phyloP scores from a whole-genome alignment of 208 protist genomes.

The Wallacemonas sp. region DNA sequence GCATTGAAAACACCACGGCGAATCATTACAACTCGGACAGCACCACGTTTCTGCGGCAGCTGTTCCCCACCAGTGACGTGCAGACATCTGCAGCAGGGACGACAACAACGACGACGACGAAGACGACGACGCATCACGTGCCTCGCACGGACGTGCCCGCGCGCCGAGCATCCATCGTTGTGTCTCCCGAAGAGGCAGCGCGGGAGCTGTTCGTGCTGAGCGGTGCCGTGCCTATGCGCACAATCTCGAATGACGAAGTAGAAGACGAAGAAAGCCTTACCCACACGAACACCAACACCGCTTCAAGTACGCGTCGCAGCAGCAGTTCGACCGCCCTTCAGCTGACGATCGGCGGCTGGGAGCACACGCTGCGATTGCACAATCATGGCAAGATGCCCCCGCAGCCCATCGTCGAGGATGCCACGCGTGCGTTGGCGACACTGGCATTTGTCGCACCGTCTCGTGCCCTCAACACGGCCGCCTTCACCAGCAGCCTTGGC shows the following conservation, averaged over 20 bases:
- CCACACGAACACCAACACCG: no score
- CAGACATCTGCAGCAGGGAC: neutral
- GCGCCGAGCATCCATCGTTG: neutral
- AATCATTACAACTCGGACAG: neutral
- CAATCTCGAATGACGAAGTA: no score
- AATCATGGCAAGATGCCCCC: conserved; percentile 33
- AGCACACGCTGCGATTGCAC: conserved; percentile 18
- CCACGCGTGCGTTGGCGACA: conserved; percentile 22
- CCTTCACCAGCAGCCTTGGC: conserved; percentile 14
- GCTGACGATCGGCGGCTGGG: conserved; percentile 24
- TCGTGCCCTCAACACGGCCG: conserved; percentile 4
- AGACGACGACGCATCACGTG: no score
- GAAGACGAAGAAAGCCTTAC: no score
- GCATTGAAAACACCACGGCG: neutral
- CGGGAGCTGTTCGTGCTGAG: conserved; percentile 6
- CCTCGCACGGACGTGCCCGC: neutral
- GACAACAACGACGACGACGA: neutral
- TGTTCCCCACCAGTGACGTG: neutral
- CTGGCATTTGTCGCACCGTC: neutral
- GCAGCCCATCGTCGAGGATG: conserved; percentile 35
- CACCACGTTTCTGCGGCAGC: neutral
- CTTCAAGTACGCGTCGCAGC: neutral
- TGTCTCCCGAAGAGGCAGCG: neutral
- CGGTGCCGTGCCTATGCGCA: conserved; percentile 2
- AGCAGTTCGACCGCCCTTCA: no score